A percentile compares a stretch with the other conserved stretches of the same genome.
Evolutionary conservation across 1,284 basidiomycete genomes (phyloP).

Genomic region (Cutaneotrichosporon sp.): DNA sequence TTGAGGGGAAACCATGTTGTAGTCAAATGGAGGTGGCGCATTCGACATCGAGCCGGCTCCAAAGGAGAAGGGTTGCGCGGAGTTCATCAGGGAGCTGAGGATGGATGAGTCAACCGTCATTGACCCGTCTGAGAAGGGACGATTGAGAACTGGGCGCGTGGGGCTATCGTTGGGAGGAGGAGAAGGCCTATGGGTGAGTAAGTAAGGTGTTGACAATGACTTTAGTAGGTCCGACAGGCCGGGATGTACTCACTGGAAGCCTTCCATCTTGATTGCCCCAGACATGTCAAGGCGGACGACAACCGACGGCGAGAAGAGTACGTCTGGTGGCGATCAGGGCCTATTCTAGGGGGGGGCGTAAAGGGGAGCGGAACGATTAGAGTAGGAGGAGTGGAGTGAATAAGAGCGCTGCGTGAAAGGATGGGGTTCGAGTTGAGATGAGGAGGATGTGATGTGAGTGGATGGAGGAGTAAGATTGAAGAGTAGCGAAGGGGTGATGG

Average conservation of each 20-base stretch:
- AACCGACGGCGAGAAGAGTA: background rate
- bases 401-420: no score
- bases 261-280: constrained; percentile 30
- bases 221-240: no score
- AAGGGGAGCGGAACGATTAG: no score
- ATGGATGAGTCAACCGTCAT: constrained; percentile 41
- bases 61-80: constrained; percentile 19
- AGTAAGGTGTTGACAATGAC: background rate
- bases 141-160: constrained; percentile 26
- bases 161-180: constrained; percentile 20
- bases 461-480: no score
- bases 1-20: constrained; percentile 32
- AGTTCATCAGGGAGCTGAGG: constrained; percentile 29
- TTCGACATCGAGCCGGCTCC: constrained; percentile 8
- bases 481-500: no score
- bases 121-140: constrained; percentile 42
- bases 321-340: background rate
- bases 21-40: constrained; percentile 27
- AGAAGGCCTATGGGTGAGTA: background rate
- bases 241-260: constrained; percentile 26
- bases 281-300: constrained; percentile 10
- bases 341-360: background rate
- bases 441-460: no score
- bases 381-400: no score
- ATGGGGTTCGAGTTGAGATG: no score